Evolutionary conservation across 345 rosid species (phyloP).

Genomic region (Aurinia saxatilis): DNA sequence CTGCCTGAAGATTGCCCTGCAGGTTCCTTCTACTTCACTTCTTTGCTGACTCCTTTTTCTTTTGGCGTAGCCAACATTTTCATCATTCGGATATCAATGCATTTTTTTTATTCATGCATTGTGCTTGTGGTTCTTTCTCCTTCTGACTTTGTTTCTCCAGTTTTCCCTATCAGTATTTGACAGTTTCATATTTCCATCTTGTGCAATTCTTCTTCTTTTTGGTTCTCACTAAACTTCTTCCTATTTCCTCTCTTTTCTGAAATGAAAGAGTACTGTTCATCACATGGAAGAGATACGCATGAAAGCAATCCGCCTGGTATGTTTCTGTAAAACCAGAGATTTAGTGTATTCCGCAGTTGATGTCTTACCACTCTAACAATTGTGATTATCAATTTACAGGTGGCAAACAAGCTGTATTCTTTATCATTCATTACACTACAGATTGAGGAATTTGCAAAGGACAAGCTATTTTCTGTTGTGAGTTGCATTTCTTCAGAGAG

Average conservation of each 20-base stretch:
- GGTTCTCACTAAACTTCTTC: background rate
- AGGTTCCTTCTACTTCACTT: slow-evolving; percentile 43
- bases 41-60: slow-evolving; percentile 8
- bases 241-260: slow-evolving; percentile 16
- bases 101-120: background rate
- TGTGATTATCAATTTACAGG: slow-evolving; percentile 40
- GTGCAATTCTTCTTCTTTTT: background rate
- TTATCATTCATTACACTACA: slow-evolving; percentile 59
- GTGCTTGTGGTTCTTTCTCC: slow-evolving; percentile 2
- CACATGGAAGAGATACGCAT: slow-evolving; percentile 88
- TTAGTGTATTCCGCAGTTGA: background rate
- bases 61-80: background rate
- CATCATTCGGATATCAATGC: background rate
- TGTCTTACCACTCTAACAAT: background rate
- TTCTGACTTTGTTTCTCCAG: background rate
- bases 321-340: slow-evolving; percentile 14
- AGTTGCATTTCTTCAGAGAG: slow-evolving; percentile 34
- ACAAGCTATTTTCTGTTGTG: slow-evolving; percentile 51
- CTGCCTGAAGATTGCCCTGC: slow-evolving; percentile 90
- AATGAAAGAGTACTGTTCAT: slow-evolving; percentile 81
- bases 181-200: background rate
- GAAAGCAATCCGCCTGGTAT: slow-evolving; percentile 98
- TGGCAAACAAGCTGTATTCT: slow-evolving; percentile 92
- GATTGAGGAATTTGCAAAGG: slow-evolving; percentile 84
- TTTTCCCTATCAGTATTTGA: background rate